Conservation (phyloP, 441 rosid species). For the Breynia disticha region DNA sequence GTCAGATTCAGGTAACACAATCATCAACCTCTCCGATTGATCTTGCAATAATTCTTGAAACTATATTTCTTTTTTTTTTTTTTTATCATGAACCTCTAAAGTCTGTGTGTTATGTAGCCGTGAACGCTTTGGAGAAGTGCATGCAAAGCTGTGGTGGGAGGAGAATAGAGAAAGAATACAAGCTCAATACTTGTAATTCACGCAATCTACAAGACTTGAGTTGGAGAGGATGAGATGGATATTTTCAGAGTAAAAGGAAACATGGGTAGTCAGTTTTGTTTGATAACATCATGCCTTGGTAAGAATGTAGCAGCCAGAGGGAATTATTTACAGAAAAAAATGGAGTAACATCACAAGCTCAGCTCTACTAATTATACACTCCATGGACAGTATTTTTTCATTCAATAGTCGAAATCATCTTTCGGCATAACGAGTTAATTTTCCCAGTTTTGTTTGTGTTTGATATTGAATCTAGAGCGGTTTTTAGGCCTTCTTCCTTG, state of each 20-base stretch:
- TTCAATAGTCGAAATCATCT: conserved; percentile 5
- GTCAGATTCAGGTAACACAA: conserved; percentile 84
- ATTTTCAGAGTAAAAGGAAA: conserved; percentile 4
- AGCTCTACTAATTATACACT: no score
- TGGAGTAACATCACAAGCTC: no score
- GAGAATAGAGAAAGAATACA: conserved; percentile 98
- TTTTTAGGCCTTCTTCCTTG: no score
- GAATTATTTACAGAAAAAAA: no score
- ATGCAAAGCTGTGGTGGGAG: conserved; percentile 97
- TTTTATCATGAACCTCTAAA: no score
- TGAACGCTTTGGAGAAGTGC: conserved; percentile 82
- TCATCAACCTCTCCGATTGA: conserved; percentile 11
- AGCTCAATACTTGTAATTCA: conserved; percentile 65
- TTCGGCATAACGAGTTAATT: not conserved
- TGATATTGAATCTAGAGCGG: no score
- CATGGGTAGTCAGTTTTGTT: conserved; percentile 21
- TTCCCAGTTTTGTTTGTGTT: no score
- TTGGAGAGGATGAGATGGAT: conserved; percentile 13
- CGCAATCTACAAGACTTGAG: conserved; percentile 5
- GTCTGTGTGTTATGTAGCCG: conserved; percentile 80
- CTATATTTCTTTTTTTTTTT: no score
- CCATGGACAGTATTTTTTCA: conserved; percentile 6
- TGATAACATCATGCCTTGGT: not conserved
- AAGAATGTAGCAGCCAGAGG: no score
- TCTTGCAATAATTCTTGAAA: no score